These are phyloP conservation scores for Ophiostoma angusticollis DNA, from an alignment of 2,329 filamentous ascomycete genomes.

Conservation along the genomic window DNA sequence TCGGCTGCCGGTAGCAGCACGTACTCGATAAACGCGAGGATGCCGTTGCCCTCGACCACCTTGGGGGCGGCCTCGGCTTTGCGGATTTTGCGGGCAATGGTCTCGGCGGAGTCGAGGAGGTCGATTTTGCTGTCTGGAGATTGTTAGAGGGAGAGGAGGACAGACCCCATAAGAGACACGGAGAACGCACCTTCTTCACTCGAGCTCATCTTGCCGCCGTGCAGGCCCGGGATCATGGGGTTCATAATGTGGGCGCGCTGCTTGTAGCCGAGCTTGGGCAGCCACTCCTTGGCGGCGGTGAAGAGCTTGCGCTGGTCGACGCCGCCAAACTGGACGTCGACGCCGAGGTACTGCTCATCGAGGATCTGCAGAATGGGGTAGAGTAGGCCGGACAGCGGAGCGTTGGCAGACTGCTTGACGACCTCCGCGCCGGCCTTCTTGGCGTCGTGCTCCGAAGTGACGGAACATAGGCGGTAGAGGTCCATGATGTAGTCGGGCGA, in stretches of 20 bases:
- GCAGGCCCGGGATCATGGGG: conserved; percentile 80
- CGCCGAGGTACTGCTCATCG: conserved; percentile 78
- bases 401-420: conserved; percentile 79
- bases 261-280: conserved; percentile 77
- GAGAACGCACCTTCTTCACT: conserved; percentile 45
- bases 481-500: conserved; percentile 72
- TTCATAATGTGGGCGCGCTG: conserved; percentile 45
- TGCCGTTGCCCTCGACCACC: conserved; percentile 70
- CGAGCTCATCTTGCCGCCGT: conserved; percentile 77
- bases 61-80: conserved; percentile 72
- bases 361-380: conserved; percentile 84
- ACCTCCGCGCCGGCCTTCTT: conserved; percentile 88
- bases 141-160: background rate
- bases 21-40: conserved; percentile 75
- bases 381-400: conserved; percentile 59
- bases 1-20: conserved; percentile 67
- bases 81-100: conserved; percentile 67
- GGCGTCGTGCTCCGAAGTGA: conserved; percentile 66
- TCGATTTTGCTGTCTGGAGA: conserved; percentile 75
- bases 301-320: conserved; percentile 86
- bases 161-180: background rate
- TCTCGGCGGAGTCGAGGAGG: conserved; percentile 66
- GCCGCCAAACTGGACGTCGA: conserved; percentile 77
- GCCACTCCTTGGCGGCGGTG: conserved; percentile 67
- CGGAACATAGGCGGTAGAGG: conserved; percentile 59